Conservation (phyloP, 2,329 filamentous ascomycete genomes). For the Hymenoscyphus repandus region DNA sequence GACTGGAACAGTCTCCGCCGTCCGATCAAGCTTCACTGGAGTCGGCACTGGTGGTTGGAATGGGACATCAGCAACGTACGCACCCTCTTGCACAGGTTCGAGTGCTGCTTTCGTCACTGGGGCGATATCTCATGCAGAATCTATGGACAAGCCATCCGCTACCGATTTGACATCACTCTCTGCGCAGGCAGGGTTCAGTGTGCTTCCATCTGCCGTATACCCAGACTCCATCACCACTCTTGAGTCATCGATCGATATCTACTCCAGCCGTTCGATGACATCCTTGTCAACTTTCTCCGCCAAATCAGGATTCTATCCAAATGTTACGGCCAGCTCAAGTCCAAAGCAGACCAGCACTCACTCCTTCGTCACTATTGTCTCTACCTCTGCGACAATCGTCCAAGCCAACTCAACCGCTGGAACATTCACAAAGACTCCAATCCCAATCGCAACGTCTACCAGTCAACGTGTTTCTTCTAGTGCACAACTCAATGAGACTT, state of each 20-base stretch:
- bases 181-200: slow-evolving; percentile 4
- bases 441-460: not conserved
- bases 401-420: not conserved
- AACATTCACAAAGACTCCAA: not conserved
- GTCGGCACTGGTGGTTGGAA: slow-evolving; percentile 21
- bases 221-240: not conserved
- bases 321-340: not conserved
- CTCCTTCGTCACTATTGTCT: not conserved
- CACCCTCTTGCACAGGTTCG: not conserved
- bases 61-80: slow-evolving; percentile 7
- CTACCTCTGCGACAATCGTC: not conserved
- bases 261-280: slow-evolving; percentile 2
- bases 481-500: not conserved
- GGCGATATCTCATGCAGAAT: not conserved
- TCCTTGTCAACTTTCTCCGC: slow-evolving; percentile 12
- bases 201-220: not conserved
- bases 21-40: slow-evolving; percentile 9
- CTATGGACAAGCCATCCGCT: not conserved
- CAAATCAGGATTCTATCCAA: slow-evolving; percentile 13
- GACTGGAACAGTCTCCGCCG: slow-evolving; percentile 11
- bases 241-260: slow-evolving; percentile 14
- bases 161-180: not conserved
- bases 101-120: not conserved
- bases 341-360: not conserved
- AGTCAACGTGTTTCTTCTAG: not conserved